Percentiles rank a stretch among this genome's conserved stretches.
Evolutionary conservation across 306 rosid genomes (phyloP).

Genomic region (Psophocarpus tetragonolobus): DNA sequence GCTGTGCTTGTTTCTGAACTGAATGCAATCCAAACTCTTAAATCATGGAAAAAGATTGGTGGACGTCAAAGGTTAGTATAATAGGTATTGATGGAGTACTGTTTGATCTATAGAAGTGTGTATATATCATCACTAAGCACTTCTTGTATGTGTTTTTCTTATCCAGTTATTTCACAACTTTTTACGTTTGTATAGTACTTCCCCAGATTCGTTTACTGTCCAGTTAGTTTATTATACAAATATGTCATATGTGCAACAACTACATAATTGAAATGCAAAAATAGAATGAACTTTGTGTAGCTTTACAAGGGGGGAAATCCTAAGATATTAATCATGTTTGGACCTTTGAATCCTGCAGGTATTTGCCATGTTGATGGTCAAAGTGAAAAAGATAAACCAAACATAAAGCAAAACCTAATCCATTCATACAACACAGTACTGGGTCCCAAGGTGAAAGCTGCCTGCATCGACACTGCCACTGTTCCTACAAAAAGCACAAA

Average conservation of each 20-base stretch:
- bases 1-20: neutral
- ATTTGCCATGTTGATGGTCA: conserved; percentile 57
- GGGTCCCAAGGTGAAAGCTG: conserved; percentile 70
- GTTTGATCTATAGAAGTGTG: neutral
- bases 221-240: neutral
- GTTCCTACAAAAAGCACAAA: conserved; percentile 33
- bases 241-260: neutral
- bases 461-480: conserved; percentile 49
- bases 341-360: conserved; percentile 61
- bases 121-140: neutral
- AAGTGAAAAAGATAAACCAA: conserved; percentile 64
- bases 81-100: neutral
- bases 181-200: too few species aligned
- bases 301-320: neutral
- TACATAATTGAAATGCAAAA: conserved; percentile 15
- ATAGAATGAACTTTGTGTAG: conserved; percentile 4
- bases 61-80: too few species aligned
- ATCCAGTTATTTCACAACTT: neutral
- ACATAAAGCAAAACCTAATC: conserved; percentile 64
- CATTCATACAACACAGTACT: conserved; percentile 70
- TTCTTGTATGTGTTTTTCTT: neutral
- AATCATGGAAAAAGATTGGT: neutral
- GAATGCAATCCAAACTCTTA: conserved; percentile 3
- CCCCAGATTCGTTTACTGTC: neutral
- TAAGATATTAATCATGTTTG: conserved; percentile 16